Conservation (phyloP, 139 green algal species). For the Raphidocelis subcapitata region DNA sequence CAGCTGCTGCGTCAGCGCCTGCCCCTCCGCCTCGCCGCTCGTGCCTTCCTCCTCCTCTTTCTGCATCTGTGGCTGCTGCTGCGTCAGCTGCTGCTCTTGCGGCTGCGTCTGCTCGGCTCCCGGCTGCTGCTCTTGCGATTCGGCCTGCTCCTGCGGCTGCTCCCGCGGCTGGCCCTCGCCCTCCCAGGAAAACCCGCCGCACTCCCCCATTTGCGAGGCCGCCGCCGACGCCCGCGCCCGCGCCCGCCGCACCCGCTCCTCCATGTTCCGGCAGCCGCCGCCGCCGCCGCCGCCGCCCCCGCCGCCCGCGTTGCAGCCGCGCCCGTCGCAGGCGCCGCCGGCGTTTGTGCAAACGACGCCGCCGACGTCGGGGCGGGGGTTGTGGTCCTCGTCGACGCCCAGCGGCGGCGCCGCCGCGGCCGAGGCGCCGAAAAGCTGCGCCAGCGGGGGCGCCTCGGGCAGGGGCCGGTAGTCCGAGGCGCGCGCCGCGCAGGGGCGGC, state of each 20-base stretch:
- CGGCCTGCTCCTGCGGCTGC: slow-evolving; percentile 4
- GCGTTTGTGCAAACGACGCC: background rate
- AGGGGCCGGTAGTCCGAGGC: too few relatives aligned
- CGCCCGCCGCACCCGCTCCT: background rate
- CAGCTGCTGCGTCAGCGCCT: background rate
- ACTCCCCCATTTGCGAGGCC: too few relatives aligned
- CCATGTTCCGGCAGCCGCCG: background rate
- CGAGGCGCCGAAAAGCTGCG: too few relatives aligned
- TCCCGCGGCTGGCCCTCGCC: background rate
- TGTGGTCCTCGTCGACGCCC: too few relatives aligned
- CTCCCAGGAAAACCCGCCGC: too few relatives aligned
- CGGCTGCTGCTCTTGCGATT: slow-evolving; percentile 15
- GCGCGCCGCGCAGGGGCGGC: too few relatives aligned
- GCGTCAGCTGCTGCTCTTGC: slow-evolving; percentile 11
- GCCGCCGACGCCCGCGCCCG: too few relatives aligned
- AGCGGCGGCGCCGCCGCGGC: too few relatives aligned
- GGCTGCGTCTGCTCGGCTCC: slow-evolving; percentile 6
- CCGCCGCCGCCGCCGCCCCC: slow-evolving; percentile 3
- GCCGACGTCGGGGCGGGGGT: too few relatives aligned
- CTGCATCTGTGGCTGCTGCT: slow-evolving; percentile 18
- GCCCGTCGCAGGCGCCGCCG: slow-evolving; percentile 17
- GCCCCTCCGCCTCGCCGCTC: background rate
- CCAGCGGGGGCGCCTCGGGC: too few relatives aligned
- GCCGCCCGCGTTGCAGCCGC: slow-evolving; percentile 4
- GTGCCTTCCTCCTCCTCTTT: background rate